Percentiles rank a stretch among this genome's conserved stretches.
Evolutionary conservation across 352 stramenopile genomes (phyloP).

Genomic region (Globisporangium splendens): DNA sequence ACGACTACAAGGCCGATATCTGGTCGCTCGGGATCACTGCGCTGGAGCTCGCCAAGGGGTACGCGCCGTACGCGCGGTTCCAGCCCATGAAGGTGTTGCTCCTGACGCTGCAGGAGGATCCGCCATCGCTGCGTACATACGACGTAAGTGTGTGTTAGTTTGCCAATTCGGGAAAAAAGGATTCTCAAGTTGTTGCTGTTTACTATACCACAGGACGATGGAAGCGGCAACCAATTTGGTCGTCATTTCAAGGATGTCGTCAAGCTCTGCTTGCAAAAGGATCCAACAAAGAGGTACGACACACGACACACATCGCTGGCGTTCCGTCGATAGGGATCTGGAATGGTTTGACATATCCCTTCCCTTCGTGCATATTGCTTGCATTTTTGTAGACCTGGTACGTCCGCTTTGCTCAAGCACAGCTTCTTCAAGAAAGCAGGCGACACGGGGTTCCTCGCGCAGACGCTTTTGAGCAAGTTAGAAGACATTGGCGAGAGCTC

Average conservation of each 20-base stretch:
- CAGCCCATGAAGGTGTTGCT: slow-evolving; percentile 98
- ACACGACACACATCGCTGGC: too few relatives aligned
- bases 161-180: background rate
- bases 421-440: slow-evolving; percentile 89
- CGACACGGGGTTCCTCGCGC: slow-evolving; percentile 60
- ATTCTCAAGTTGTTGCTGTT: slow-evolving; percentile 6
- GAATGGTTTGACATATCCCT: background rate
- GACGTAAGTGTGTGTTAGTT: slow-evolving; percentile 45
- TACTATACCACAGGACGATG: slow-evolving; percentile 56
- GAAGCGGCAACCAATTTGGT: slow-evolving; percentile 75
- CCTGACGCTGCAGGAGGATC: slow-evolving; percentile 95
- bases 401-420: slow-evolving; percentile 81
- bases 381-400: slow-evolving; percentile 50
- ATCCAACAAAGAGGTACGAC: slow-evolving; percentile 74
- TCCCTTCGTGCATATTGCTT: background rate
- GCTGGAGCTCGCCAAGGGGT: slow-evolving; percentile 98
- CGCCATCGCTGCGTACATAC: slow-evolving; percentile 89
- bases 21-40: slow-evolving; percentile 99
- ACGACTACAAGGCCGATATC: slow-evolving; percentile 98
- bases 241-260: slow-evolving; percentile 89
- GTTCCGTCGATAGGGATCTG: too few relatives aligned
- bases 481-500: slow-evolving; percentile 88
- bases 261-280: slow-evolving; percentile 87
- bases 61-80: slow-evolving; percentile 97
- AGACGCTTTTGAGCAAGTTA: slow-evolving; percentile 67